Percentiles rank a stretch among this genome's conserved stretches.
phyloP scores from a whole-genome alignment of 257 asterid species.

The Sherardia arvensis region DNA sequence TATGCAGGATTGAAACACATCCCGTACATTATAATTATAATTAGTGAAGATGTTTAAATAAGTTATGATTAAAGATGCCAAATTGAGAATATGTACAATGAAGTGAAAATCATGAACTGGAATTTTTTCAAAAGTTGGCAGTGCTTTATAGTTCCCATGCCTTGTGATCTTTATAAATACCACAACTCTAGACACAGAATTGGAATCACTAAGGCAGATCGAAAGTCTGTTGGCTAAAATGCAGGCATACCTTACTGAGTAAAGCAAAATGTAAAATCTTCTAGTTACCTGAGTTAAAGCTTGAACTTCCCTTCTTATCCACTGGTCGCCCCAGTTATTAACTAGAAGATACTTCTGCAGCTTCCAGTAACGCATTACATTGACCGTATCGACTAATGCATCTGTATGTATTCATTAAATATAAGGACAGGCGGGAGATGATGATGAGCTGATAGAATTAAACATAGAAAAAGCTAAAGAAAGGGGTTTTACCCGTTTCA shows the following conservation, averaged over 20 bases:
- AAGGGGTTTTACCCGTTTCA: slow-evolving; percentile 39
- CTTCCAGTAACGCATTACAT: slow-evolving; percentile 54
- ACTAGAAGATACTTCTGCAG: slow-evolving; percentile 45
- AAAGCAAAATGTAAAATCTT: background rate
- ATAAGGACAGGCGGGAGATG: background rate
- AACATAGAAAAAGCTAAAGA: background rate
- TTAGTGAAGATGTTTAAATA: background rate
- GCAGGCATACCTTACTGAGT: background rate
- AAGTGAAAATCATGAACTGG: background rate
- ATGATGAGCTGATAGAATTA: background rate
- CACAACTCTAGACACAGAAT: background rate
- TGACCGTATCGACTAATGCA: slow-evolving; percentile 33
- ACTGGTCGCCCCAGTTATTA: slow-evolving; percentile 41
- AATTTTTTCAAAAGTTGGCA: background rate
- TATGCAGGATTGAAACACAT: background rate
- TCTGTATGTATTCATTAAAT: slow-evolving; percentile 23
- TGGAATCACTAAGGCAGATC: background rate
- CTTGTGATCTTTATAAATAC: background rate
- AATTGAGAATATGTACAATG: background rate
- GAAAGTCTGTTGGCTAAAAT: background rate
- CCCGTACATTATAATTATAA: background rate
- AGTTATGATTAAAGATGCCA: background rate
- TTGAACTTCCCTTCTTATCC: slow-evolving; percentile 78
- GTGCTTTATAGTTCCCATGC: background rate
- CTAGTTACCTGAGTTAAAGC: slow-evolving; percentile 50